phyloP scores from a whole-genome alignment of 768 basidiomycete genomes.

The Suillus discolor region DNA sequence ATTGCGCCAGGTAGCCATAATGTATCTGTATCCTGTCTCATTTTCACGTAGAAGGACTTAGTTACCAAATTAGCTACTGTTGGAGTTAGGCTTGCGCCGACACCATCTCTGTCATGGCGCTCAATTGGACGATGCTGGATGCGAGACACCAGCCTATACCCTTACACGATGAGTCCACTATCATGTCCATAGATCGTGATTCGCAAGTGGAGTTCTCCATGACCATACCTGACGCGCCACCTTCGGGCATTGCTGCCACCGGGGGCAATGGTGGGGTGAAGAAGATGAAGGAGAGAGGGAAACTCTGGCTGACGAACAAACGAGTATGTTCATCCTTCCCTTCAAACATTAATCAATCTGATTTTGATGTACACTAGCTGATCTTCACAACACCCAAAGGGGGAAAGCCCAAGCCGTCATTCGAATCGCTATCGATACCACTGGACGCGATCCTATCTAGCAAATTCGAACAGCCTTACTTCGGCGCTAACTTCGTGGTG shows the following conservation, averaged over 20 bases:
- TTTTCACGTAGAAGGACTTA: neutral
- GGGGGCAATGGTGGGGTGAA: conserved; percentile 57
- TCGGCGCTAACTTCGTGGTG: conserved; percentile 66
- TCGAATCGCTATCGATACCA: conserved; percentile 56
- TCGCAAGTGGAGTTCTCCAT: conserved; percentile 61
- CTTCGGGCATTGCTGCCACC: conserved; percentile 41
- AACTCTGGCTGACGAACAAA: conserved; percentile 68
- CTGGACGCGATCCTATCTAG: conserved; percentile 66
- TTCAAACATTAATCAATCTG: conserved; percentile 5
- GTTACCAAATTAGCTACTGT: neutral
- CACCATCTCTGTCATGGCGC: conserved; percentile 52
- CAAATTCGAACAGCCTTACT: conserved; percentile 75
- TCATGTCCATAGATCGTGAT: conserved; percentile 49
- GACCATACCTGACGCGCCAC: conserved; percentile 55
- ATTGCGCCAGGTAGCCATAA: conserved; percentile 84
- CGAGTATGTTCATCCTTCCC: conserved; percentile 48
- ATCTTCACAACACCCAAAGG: conserved; percentile 53
- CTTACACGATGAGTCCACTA: conserved; percentile 60
- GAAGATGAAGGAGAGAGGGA: conserved; percentile 62
- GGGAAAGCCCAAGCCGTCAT: conserved; percentile 25
- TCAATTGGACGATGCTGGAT: conserved; percentile 77
- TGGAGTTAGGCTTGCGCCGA: neutral
- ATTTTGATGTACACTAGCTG: conserved; percentile 44
- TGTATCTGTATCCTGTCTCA: too few relatives aligned
- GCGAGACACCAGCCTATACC: conserved; percentile 59